These are phyloP conservation scores for Candida pseudoglaebosa DNA, from an alignment of 805 yeast species.

Conservation along the genomic window DNA sequence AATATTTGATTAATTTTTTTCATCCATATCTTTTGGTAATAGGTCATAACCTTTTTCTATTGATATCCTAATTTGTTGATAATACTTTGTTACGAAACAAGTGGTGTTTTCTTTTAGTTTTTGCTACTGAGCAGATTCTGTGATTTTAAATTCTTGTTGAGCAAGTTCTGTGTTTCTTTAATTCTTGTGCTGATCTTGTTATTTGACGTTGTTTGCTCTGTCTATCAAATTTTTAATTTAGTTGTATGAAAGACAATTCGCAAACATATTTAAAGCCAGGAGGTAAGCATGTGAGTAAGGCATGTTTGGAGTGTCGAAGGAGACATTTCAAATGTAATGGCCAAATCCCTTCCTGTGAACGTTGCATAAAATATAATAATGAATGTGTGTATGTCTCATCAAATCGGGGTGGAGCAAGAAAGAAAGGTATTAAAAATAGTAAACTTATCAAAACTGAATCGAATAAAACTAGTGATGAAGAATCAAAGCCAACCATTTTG, in stretches of 20 bases:
- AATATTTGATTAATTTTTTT: too few relatives aligned
- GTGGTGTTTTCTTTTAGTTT: too few relatives aligned
- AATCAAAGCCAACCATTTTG: conserved; percentile 1
- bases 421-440: conserved; percentile 39
- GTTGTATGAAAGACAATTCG: neutral
- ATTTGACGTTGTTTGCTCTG: too few relatives aligned
- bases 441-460: neutral
- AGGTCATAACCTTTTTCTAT: too few relatives aligned
- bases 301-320: conserved; percentile 50
- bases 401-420: conserved; percentile 52
- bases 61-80: too few relatives aligned
- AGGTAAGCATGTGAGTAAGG: conserved; percentile 20
- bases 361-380: conserved; percentile 33
- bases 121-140: too few relatives aligned
- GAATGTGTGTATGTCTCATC: conserved; percentile 48
- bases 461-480: conserved; percentile 3
- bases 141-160: too few relatives aligned
- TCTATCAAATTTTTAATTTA: too few relatives aligned
- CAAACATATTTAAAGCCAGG: conserved; percentile 3
- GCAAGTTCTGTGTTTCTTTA: too few relatives aligned
- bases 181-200: too few relatives aligned
- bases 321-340: conserved; percentile 53
- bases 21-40: too few relatives aligned
- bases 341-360: conserved; percentile 38
- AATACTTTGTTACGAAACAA: too few relatives aligned